Evolutionary conservation across 441 rosid genomes (phyloP).

Genomic region (Populus trichocarpa): DNA sequence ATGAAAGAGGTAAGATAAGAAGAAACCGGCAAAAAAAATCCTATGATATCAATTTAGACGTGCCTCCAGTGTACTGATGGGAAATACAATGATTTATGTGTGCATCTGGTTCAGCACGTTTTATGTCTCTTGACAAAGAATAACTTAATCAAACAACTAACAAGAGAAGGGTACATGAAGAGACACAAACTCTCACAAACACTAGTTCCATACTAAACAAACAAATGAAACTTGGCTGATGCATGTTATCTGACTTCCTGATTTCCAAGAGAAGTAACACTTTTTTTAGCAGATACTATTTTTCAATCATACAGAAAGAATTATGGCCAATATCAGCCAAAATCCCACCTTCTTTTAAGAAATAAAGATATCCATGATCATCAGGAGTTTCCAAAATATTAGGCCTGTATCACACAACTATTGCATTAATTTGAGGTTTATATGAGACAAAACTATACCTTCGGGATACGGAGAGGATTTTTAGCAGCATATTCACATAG

Average conservation of each 20-base stretch:
- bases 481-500: conserved; percentile 91
- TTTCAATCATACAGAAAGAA: neutral
- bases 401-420: neutral
- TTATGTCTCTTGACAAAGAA: neutral
- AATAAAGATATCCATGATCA: neutral
- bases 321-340: neutral
- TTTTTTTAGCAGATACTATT: neutral
- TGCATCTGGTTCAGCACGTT: neutral
- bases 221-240: neutral
- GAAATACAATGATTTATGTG: neutral
- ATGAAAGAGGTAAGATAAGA: neutral
- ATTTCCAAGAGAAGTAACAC: neutral
- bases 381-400: neutral
- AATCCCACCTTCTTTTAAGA: neutral
- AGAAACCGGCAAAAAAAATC: neutral
- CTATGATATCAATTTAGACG: neutral
- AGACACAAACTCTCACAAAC: neutral
- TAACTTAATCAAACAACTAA: neutral
- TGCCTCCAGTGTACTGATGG: neutral
- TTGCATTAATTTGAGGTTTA: conserved; percentile 5
- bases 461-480: conserved; percentile 88
- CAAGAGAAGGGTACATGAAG: conserved; percentile 3
- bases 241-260: neutral
- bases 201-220: neutral
- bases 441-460: conserved; percentile 42